These are phyloP conservation scores for Candida railenensis DNA, from an alignment of 805 yeast species.

Conservation along the genomic window DNA sequence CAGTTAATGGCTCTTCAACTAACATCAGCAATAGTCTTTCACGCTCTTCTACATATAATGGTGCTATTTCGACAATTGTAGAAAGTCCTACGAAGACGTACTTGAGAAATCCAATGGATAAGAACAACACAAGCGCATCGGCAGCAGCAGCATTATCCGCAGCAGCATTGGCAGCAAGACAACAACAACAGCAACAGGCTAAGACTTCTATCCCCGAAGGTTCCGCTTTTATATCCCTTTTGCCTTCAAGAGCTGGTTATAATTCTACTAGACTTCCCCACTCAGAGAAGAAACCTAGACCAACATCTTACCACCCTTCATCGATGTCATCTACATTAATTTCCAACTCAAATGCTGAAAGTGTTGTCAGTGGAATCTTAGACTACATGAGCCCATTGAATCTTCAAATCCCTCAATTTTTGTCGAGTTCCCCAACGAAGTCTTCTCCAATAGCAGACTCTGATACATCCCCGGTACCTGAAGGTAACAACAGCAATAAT, in stretches of 20 bases:
- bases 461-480: not conserved
- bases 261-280: slow-evolving; percentile 40
- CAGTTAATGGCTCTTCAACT: not conserved
- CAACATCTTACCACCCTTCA: slow-evolving; percentile 81
- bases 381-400: slow-evolving; percentile 35
- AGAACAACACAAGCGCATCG: slow-evolving; percentile 4
- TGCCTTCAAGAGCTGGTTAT: slow-evolving; percentile 13
- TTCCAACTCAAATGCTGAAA: slow-evolving; percentile 10
- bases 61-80: slow-evolving; percentile 43
- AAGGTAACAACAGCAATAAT: not conserved
- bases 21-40: slow-evolving; percentile 9
- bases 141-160: slow-evolving; percentile 4
- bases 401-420: slow-evolving; percentile 30
- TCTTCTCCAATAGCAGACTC: slow-evolving; percentile 21
- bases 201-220: too few relatives aligned
- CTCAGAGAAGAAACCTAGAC: slow-evolving; percentile 63
- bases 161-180: slow-evolving; percentile 4
- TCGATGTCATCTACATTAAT: slow-evolving; percentile 34
- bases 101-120: slow-evolving; percentile 16
- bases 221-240: slow-evolving; percentile 3
- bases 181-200: not conserved
- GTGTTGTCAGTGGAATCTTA: slow-evolving; percentile 17
- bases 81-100: slow-evolving; percentile 38
- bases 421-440: slow-evolving; percentile 40
- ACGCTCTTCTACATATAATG: slow-evolving; percentile 28